Percentiles rank a stretch among this genome's conserved stretches.
Conservation (phyloP, 169 alveolate genomes). For the Babesia ovis region DNA sequence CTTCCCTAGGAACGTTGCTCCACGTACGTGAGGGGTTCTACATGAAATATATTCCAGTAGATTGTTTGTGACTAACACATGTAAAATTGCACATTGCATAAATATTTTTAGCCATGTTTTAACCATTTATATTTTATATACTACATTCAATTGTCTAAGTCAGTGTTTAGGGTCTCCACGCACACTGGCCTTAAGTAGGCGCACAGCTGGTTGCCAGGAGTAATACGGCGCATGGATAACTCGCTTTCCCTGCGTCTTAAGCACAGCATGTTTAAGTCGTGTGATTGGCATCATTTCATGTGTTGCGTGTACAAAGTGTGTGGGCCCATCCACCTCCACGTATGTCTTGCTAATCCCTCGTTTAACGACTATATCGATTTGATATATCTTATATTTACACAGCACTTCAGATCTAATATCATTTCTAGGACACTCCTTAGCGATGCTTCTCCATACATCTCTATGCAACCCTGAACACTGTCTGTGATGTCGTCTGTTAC, state of each 20-base stretch:
- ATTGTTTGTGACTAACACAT: not conserved
- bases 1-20: not conserved
- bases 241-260: conserved; percentile 18
- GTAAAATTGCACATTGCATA: not conserved
- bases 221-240: conserved; percentile 54
- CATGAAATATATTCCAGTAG: not conserved
- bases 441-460: conserved; percentile 28
- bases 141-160: not conserved
- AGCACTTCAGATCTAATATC: conserved; percentile 35
- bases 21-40: not conserved
- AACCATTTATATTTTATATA: conserved; percentile 10
- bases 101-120: not conserved
- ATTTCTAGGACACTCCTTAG: not conserved
- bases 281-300: conserved; percentile 32
- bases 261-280: conserved; percentile 32
- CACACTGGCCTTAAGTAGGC: conserved; percentile 1
- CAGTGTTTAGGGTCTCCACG: not conserved
- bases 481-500: not conserved
- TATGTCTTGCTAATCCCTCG: not conserved
- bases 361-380: conserved; percentile 33
- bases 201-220: conserved; percentile 38
- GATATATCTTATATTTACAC: conserved; percentile 25
- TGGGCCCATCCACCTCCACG: conserved; percentile 66
- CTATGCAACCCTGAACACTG: conserved; percentile 49
- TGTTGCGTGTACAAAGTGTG: conserved; percentile 54